Evolutionary conservation across 2,329 filamentous ascomycete species (phyloP).

Genomic region (Nemania sp.): DNA sequence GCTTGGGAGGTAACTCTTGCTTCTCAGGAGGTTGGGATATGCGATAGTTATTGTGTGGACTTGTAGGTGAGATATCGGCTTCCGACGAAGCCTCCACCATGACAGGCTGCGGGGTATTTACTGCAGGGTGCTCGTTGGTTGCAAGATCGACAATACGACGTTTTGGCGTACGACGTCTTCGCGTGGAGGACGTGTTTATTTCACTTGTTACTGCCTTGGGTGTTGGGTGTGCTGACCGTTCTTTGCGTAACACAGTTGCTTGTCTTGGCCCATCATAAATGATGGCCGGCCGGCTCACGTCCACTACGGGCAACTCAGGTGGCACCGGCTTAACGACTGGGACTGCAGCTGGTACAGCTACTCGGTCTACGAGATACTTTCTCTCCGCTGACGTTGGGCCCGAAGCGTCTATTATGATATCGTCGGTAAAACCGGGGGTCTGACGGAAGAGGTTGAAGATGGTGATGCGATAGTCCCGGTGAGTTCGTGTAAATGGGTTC

Average conservation of each 20-base stretch:
- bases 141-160: slow-evolving; percentile 68
- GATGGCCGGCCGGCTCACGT: slow-evolving; percentile 70
- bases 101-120: slow-evolving; percentile 32
- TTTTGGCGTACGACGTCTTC: slow-evolving; percentile 64
- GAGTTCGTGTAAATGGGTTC: slow-evolving; percentile 89
- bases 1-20: slow-evolving; percentile 38
- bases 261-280: slow-evolving; percentile 58
- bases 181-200: slow-evolving; percentile 60
- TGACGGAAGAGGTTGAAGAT: slow-evolving; percentile 97
- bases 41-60: slow-evolving; percentile 47
- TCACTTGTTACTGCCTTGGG: slow-evolving; percentile 62
- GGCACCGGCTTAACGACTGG: slow-evolving; percentile 75
- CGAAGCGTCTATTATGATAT: slow-evolving; percentile 84
- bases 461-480: slow-evolving; percentile 80
- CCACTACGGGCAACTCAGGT: slow-evolving; percentile 64
- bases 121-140: slow-evolving; percentile 49
- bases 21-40: slow-evolving; percentile 50
- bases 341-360: slow-evolving; percentile 73
- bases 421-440: slow-evolving; percentile 86
- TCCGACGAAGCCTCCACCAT: slow-evolving; percentile 32
- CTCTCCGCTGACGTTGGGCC: slow-evolving; percentile 85
- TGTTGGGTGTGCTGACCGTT: slow-evolving; percentile 51
- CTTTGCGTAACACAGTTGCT: slow-evolving; percentile 61
- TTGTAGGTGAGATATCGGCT: slow-evolving; percentile 23
- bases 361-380: slow-evolving; percentile 81